Evolutionary conservation across 2,329 filamentous ascomycete genomes (phyloP).

Genomic region (Pyrenophora teres): DNA sequence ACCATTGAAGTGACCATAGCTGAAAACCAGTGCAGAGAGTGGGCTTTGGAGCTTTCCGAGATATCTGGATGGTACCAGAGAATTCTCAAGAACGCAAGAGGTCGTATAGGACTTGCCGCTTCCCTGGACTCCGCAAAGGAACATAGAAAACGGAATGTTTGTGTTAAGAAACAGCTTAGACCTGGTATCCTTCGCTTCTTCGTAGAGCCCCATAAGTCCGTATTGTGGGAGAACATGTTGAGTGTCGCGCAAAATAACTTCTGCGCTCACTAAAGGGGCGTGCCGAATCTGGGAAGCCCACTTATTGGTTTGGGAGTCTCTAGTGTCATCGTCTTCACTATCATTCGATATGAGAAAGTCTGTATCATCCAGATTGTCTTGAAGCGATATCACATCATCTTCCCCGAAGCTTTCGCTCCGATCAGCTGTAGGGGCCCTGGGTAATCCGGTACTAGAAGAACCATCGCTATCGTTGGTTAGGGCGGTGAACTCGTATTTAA

Average conservation of each 20-base stretch:
- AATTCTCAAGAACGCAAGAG: conserved; percentile 57
- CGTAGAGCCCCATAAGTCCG: neutral
- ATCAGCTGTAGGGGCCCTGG: neutral
- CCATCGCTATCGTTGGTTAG: neutral
- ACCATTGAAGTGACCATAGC: conserved; percentile 55
- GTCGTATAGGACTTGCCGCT: conserved; percentile 66
- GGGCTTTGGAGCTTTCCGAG: conserved; percentile 56
- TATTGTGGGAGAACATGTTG: neutral
- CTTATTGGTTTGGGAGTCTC: neutral
- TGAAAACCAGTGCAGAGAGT: conserved; percentile 63
- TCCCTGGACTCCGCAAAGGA: conserved; percentile 68
- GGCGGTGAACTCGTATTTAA: neutral
- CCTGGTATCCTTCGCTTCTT: neutral
- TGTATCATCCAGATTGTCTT: neutral
- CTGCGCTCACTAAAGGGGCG: neutral
- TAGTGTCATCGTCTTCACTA: neutral
- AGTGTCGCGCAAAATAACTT: neutral
- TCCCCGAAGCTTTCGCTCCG: neutral
- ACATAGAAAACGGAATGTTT: conserved; percentile 61
- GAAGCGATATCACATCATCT: neutral
- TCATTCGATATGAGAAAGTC: neutral
- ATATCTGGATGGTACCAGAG: conserved; percentile 50
- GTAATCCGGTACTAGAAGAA: neutral
- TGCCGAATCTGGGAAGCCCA: neutral
- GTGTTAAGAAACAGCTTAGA: conserved; percentile 56